phyloP scores from a whole-genome alignment of 129 eudicot species.

The Flaveria bidentis region DNA sequence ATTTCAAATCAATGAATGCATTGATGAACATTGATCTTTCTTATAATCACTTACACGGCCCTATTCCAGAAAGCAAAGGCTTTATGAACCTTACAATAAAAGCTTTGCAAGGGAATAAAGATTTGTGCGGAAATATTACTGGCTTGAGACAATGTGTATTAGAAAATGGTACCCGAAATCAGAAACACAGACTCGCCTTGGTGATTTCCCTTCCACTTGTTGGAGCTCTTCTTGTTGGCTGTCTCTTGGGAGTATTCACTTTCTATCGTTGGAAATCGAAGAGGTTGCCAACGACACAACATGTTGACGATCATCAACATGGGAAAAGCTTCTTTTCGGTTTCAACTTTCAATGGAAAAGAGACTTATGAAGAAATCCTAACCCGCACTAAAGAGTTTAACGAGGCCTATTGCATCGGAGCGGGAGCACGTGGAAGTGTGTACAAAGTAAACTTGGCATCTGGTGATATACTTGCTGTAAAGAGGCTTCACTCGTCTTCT shows the following conservation, averaged over 20 bases:
- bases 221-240: slow-evolving; percentile 30
- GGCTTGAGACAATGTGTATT: slow-evolving; percentile 28
- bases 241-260: neutral
- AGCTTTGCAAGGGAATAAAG: slow-evolving; percentile 34
- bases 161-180: neutral
- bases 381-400: slow-evolving; percentile 30
- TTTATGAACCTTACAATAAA: slow-evolving; percentile 25
- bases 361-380: slow-evolving; percentile 24
- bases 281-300: neutral
- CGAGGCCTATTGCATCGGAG: slow-evolving; percentile 37
- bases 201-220: slow-evolving; percentile 28
- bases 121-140: slow-evolving; percentile 31
- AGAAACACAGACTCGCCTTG: slow-evolving; percentile 1
- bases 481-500: slow-evolving; percentile 27
- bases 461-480: slow-evolving; percentile 22
- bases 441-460: slow-evolving; percentile 30
- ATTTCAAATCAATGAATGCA: neutral
- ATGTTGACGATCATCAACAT: neutral
- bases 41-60: slow-evolving; percentile 35
- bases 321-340: slow-evolving; percentile 3
- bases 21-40: slow-evolving; percentile 27
- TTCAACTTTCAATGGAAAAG: slow-evolving; percentile 24
- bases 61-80: slow-evolving; percentile 30
- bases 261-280: slow-evolving; percentile 8
- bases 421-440: slow-evolving; percentile 38